Conservation (phyloP, 805 yeast genomes). For the Starmerella asiatica region DNA sequence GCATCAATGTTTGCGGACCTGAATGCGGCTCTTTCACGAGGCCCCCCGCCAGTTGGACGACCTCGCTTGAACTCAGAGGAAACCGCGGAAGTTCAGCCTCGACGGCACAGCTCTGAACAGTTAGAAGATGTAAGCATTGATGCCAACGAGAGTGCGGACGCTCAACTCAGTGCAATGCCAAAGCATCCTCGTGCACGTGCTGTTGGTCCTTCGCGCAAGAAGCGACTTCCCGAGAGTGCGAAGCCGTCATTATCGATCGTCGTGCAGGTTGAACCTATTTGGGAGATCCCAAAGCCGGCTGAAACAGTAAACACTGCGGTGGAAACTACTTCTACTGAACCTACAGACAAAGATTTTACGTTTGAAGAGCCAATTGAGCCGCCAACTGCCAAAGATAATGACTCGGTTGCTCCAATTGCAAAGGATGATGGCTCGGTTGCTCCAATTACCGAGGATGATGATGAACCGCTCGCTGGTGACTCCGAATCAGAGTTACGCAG, state of each 20-base stretch:
- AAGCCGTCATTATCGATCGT: constrained; percentile 18
- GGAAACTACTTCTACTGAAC: too few relatives aligned
- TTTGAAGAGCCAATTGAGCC: neutral
- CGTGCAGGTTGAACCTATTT: constrained; percentile 11
- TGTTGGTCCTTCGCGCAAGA: constrained; percentile 22
- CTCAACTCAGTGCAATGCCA: constrained; percentile 17
- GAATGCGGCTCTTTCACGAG: constrained; percentile 20
- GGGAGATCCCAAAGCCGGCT: constrained; percentile 4
- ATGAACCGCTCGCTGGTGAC: neutral
- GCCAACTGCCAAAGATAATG: neutral
- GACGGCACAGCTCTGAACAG: neutral
- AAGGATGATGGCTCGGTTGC: neutral
- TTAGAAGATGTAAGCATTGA: neutral
- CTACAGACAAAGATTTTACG: neutral
- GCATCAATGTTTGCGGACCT: constrained; percentile 18
- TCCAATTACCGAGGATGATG: neutral
- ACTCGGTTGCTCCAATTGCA: neutral
- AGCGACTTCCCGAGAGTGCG: constrained; percentile 25
- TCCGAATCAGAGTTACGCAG: neutral
- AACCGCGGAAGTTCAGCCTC: neutral
- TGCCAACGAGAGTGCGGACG: constrained; percentile 15
- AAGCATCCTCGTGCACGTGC: constrained; percentile 19
- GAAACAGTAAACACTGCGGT: too few relatives aligned
- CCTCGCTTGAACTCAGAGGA: constrained; percentile 7
- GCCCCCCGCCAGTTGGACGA: constrained; percentile 17